phyloP scores from a whole-genome alignment of 1,139 yeast genomes.

The Pichia sp. region DNA sequence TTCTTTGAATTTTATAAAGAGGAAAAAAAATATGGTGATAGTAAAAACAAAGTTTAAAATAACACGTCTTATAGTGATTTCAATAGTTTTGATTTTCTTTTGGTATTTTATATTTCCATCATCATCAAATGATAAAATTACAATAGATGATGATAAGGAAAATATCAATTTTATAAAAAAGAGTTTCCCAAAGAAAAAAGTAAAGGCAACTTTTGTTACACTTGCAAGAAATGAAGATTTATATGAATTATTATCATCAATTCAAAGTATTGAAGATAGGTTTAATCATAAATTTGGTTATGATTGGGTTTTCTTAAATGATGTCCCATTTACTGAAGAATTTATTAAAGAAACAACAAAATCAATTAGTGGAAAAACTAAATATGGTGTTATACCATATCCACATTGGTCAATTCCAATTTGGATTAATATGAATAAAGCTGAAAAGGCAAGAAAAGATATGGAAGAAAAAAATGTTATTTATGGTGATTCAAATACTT shows the following conservation, averaged over 20 bases:
- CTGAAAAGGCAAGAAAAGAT: slow-evolving; percentile 33
- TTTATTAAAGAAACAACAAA: slow-evolving; percentile 33
- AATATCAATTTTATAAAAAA: not conserved
- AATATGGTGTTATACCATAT: slow-evolving; percentile 40
- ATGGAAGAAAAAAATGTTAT: slow-evolving; percentile 12
- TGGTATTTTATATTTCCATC: not conserved
- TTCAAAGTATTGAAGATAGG: slow-evolving; percentile 62
- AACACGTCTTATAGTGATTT: no score
- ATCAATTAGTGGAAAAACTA: slow-evolving; percentile 37
- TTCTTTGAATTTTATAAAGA: no score
- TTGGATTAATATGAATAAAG: slow-evolving; percentile 54
- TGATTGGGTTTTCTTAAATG: slow-evolving; percentile 70
- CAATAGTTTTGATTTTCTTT: not conserved
- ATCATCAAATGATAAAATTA: not conserved
- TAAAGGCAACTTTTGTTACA: slow-evolving; percentile 62
- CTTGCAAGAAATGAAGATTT: slow-evolving; percentile 63
- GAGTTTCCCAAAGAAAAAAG: slow-evolving; percentile 1
- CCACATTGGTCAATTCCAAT: slow-evolving; percentile 49
- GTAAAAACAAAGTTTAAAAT: no score
- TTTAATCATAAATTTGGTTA: slow-evolving; percentile 59
- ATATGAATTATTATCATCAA: slow-evolving; percentile 48
- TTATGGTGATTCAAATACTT: slow-evolving; percentile 26
- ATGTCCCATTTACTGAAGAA: slow-evolving; percentile 39
- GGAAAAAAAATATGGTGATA: no score
- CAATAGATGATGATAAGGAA: not conserved